Conservation (phyloP, 768 basidiomycete genomes). For the Vishniacozyma victoriae region DNA sequence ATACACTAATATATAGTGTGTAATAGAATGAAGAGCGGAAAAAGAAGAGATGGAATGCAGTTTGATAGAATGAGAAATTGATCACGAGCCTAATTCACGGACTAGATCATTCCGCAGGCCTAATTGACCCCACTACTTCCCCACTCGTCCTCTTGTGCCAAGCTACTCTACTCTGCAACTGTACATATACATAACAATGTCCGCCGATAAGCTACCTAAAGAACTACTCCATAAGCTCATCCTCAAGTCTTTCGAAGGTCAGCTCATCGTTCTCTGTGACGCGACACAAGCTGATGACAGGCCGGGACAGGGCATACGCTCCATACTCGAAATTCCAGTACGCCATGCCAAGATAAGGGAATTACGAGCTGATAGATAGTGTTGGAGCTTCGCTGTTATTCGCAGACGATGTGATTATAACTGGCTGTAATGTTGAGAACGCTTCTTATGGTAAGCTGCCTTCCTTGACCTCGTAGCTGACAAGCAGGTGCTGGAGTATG, state of each 20-base stretch:
- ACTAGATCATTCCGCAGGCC: too few species aligned
- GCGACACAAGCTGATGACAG: slow-evolving; percentile 20
- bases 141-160: too few species aligned
- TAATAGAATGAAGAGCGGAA: too few species aligned
- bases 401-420: slow-evolving; percentile 59
- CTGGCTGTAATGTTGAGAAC: slow-evolving; percentile 89
- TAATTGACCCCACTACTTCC: too few species aligned
- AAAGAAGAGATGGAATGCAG: too few species aligned
- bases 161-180: too few species aligned
- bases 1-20: too few species aligned
- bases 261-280: background rate
- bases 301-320: slow-evolving; percentile 61
- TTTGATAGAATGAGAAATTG: too few species aligned
- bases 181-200: too few species aligned
- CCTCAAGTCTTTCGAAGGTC: slow-evolving; percentile 20
- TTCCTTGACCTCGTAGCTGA: background rate
- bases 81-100: too few species aligned
- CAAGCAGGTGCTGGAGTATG: slow-evolving; percentile 76
- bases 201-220: slow-evolving; percentile 1
- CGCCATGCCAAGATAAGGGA: slow-evolving; percentile 3
- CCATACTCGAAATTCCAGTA: slow-evolving; percentile 82
- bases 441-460: slow-evolving; percentile 68
- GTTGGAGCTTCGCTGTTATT: slow-evolving; percentile 83
- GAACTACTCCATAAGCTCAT: slow-evolving; percentile 27
- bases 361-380: slow-evolving; percentile 3